A percentile compares a stretch with the other conserved stretches of the same genome.
Evolutionary conservation across 2,329 filamentous ascomycete genomes (phyloP).

Genomic region (Juglanconis oblonga): DNA sequence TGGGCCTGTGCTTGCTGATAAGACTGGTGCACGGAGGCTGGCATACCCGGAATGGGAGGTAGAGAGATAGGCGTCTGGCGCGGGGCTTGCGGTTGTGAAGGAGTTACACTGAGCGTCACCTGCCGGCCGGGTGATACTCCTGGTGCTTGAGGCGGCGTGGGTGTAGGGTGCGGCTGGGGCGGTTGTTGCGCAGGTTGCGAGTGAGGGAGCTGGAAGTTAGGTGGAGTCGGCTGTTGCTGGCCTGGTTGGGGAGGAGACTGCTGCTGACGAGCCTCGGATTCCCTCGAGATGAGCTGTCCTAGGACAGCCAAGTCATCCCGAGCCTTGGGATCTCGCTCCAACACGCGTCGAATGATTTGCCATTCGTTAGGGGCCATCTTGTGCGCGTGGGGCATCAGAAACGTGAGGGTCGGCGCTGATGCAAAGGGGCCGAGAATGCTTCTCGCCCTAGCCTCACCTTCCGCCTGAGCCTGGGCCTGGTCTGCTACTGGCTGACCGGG

Average conservation of each 20-base stretch:
- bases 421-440: constrained; percentile 64
- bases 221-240: not conserved
- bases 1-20: constrained; percentile 17
- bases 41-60: constrained; percentile 17
- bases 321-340: constrained; percentile 63
- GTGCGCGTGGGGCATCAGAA: constrained; percentile 66
- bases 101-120: not conserved
- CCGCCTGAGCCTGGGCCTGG: constrained; percentile 35
- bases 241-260: constrained; percentile 7
- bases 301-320: constrained; percentile 60
- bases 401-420: constrained; percentile 62
- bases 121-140: not conserved
- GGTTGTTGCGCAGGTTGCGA: not conserved
- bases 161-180: not conserved
- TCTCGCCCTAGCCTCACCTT: constrained; percentile 56
- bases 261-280: constrained; percentile 27
- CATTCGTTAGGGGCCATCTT: constrained; percentile 71
- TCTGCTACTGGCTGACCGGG: constrained; percentile 24
- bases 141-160: not conserved
- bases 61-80: constrained; percentile 17
- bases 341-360: constrained; percentile 67
- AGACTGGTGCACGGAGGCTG: constrained; percentile 17
- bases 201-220: constrained; percentile 16
- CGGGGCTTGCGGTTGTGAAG: not conserved
- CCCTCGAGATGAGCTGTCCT: constrained; percentile 52